Evolutionary conservation across 2,329 filamentous ascomycete species (phyloP), one percentile per base, ranked within the genome.

Genomic region (Diplodia intermedia): DNA sequence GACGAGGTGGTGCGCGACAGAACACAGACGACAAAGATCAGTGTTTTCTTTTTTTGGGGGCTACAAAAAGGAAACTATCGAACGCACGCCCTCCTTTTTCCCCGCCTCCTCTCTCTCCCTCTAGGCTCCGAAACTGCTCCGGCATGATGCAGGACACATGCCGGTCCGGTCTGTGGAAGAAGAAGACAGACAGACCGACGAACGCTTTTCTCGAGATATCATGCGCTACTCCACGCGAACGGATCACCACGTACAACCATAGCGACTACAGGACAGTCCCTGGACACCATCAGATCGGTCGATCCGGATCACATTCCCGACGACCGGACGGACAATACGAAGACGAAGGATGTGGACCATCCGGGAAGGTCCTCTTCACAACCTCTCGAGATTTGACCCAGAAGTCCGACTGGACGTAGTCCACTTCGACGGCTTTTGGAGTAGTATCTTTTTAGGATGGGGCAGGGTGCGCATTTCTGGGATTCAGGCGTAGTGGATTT

Each of bases 81-180:
- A 47, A 47, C 43, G 43, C 43, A 20, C 43, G n/a, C 43, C 3
- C 43, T n/a, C 40, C 7, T 11, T 8, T 11, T 8, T 3, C 8
- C 33, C 7, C 33, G n/a, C 1, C 33, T 8, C 33, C 8, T 11
- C 1, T 11, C 9, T 36, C 33, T 36, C 11, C 36, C 11, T 47
- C 43, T 47, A n/a, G 43, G 43, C 43, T 9, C 43, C 43, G 43
- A 47, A 47, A 20, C 29, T 55, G 29, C 54, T 18, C 54, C 18
- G 52, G 54, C 54, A 56, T 56, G 18, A 40, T 56, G 54, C 54
- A 36, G 54, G 54, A 23, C 54, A 56, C 20, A 23, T 56, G 54
- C 33, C 54, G 20, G 54, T 56, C 33, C 54, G 36, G 36, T 38
- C 36, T 12, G 36, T 38, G 11, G 36, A 33, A 12, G 36, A 38